Conservation (phyloP, 129 eudicot species). For the Cynara cardunculus region DNA sequence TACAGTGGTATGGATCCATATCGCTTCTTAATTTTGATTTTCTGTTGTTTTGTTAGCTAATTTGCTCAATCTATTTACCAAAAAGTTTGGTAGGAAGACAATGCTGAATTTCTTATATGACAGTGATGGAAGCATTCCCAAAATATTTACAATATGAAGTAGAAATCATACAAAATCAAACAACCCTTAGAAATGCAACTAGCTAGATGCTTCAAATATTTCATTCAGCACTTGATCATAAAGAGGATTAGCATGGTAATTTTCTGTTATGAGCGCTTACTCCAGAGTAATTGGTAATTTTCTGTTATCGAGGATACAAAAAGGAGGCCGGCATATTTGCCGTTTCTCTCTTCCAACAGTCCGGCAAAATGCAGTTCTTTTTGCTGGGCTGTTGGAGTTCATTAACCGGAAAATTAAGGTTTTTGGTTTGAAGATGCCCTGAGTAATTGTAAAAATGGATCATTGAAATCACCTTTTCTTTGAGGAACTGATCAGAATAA, state of each 20-base stretch:
- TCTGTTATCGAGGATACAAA: background rate
- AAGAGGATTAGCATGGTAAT: background rate
- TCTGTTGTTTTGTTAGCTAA: background rate
- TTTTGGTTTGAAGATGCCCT: background rate
- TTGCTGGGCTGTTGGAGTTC: background rate
- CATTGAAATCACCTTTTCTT: background rate
- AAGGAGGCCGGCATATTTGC: too few species aligned
- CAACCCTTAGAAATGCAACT: background rate
- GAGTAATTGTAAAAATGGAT: background rate
- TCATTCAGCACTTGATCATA: background rate
- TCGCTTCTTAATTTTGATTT: background rate
- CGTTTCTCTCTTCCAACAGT: too few species aligned
- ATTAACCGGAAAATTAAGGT: background rate
- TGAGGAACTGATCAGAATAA: background rate
- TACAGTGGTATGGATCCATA: conserved; percentile 53
- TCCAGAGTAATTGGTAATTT: background rate
- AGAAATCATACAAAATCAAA: background rate
- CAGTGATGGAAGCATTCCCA: background rate
- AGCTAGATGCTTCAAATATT: background rate
- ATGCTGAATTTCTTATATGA: background rate
- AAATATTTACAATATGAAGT: background rate
- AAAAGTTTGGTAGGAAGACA: background rate
- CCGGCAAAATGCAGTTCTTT: background rate
- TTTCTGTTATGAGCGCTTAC: background rate
- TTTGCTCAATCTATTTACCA: background rate